Evolutionary conservation across 2,329 filamentous ascomycete genomes (phyloP), one percentile per base, ranked within the genome.

Genomic region (Calonectria naviculata): DNA sequence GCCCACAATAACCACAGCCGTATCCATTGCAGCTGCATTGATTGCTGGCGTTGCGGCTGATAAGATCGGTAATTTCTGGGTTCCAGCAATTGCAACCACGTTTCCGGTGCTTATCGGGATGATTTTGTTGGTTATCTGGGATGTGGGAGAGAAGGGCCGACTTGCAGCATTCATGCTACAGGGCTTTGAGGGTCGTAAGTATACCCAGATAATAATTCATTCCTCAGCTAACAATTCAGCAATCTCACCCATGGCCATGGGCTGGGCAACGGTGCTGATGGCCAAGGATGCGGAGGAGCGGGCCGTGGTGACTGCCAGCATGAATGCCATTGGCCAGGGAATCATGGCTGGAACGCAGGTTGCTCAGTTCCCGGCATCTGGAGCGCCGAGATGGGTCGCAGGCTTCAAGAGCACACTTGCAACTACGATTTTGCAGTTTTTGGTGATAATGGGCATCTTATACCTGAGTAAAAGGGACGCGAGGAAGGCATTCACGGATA

Each of bases 281-380:
- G 78, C 79, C 2, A 79, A 81, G 13, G 82, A 84, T 49, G 82
- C 83, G 9, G 84, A 85, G 65, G 84, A 85, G 70, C 78, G 84
- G 24, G 83, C 83, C 2, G 78, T 85, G 2, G 82, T 85, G 7
- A 84, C 82, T 19, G 83, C 83, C 0, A 84, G 82, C 34, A 85
- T 85, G 83, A 85, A 85, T 58, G 81, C 84, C 7, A 83, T 85
- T 58, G 83, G 84, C 1, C 83, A 85, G 70, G 83, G 80, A 2
- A 84, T 85, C 38, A 81, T 79, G 15, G 83, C 84, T 0, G 83
- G 84, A 56, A 81, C 79, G 2, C 83, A 85, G 65, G 74, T 85
- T 17, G 77, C 83, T 6, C 82, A 83, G 62, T 85, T 80, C 52
- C 82, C 83, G 0, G 82, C 84, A 0, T 78, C 76, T 8, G 75